Conservation (phyloP, 1,284 basidiomycete species). For the Moesziomyces sp. region DNA sequence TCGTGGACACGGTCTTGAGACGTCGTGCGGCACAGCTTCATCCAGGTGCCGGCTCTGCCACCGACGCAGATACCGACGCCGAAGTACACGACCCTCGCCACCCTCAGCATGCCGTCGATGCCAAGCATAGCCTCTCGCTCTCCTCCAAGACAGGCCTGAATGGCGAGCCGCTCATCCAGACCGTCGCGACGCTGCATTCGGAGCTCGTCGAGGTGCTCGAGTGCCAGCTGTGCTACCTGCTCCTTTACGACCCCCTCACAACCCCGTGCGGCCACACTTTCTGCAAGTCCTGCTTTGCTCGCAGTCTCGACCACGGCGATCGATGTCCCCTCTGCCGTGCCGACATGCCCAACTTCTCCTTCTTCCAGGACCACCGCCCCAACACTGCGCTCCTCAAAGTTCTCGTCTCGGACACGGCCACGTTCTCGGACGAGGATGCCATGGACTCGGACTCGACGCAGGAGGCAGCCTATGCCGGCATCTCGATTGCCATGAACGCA, state of each 20-base stretch:
- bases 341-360: constrained; percentile 79
- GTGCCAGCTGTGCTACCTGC: constrained; percentile 88
- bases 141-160: constrained; percentile 24
- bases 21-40: constrained; percentile 11
- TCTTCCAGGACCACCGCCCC: constrained; percentile 77
- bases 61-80: constrained; percentile 17
- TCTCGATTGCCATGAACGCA: constrained; percentile 16
- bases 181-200: constrained; percentile 54
- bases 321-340: constrained; percentile 87
- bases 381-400: constrained; percentile 50
- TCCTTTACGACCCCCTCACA: constrained; percentile 86
- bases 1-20: constrained; percentile 21
- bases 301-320: constrained; percentile 84
- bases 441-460: constrained; percentile 35
- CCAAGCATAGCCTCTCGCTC: constrained; percentile 36
- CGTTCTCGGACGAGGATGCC: constrained; percentile 39
- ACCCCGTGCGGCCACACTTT: constrained; percentile 96
- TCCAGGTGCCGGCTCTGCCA: constrained; percentile 2
- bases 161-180: constrained; percentile 45
- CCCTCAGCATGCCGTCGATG: constrained; percentile 13
- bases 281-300: constrained; percentile 85
- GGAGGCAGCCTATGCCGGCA: constrained; percentile 27
- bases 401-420: constrained; percentile 46
- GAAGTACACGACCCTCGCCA: constrained; percentile 1
- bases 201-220: constrained; percentile 79